These are phyloP conservation scores for Diddensiella transvaalensis DNA, from an alignment of 805 yeast genomes.

Conservation along the genomic window DNA sequence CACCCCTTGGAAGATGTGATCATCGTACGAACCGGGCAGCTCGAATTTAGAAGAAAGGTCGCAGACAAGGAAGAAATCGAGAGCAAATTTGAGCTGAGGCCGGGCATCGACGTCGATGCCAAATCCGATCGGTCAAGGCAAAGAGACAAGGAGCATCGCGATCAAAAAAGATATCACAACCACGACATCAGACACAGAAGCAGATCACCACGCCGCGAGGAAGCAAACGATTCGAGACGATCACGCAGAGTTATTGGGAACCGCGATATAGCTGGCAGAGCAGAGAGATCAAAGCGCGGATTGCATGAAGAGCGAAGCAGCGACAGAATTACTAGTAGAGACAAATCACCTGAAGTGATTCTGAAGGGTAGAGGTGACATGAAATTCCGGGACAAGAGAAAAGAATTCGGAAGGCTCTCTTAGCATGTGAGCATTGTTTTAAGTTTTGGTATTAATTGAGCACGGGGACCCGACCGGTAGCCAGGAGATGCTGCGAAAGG, in stretches of 20 bases:
- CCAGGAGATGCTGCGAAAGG: too few relatives aligned
- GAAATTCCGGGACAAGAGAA: conserved; percentile 14
- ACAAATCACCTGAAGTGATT: conserved; percentile 3
- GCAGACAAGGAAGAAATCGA: neutral
- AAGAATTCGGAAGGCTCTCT: neutral
- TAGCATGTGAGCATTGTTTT: too few relatives aligned
- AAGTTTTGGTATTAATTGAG: too few relatives aligned
- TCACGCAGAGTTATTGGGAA: too few relatives aligned
- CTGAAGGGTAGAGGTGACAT: conserved; percentile 22
- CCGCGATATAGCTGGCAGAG: too few relatives aligned
- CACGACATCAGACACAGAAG: too few relatives aligned
- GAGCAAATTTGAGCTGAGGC: neutral
- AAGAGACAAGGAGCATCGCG: neutral
- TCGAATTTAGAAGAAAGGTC: conserved; percentile 10
- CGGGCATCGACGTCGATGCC: neutral
- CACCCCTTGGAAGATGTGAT: conserved; percentile 21
- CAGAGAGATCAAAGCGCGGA: too few relatives aligned
- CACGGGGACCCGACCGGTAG: too few relatives aligned
- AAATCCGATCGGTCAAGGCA: neutral
- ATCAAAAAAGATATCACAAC: neutral
- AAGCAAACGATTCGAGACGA: too few relatives aligned
- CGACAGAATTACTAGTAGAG: neutral
- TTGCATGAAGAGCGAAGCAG: neutral
- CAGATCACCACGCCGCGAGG: neutral
- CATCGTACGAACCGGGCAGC: conserved; percentile 20